A percentile compares a stretch with the other conserved stretches of the same genome.
Evolutionary conservation across 305 asterid genomes (phyloP).

Genomic region (Fraxinus paxiana): DNA sequence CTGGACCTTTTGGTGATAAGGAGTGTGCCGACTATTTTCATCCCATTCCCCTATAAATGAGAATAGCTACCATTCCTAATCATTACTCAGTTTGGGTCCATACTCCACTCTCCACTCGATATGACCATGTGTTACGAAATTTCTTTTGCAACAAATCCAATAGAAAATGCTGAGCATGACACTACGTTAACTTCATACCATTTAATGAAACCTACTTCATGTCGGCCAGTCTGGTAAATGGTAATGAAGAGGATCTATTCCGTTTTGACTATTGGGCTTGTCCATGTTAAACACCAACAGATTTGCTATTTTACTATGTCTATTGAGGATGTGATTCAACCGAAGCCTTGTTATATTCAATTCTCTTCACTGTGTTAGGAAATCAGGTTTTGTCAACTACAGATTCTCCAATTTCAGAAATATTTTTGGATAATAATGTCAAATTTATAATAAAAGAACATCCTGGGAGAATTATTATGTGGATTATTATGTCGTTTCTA

Average conservation of each 20-base stretch:
- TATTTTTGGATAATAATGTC: not conserved
- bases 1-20: not conserved
- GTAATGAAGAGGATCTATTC: not conserved
- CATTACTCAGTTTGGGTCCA: not conserved
- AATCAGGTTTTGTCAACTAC: not conserved
- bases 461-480: not conserved
- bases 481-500: too few relatives aligned
- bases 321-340: not conserved
- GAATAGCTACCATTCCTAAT: not conserved
- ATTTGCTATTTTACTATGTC: not conserved
- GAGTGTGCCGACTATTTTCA: not conserved
- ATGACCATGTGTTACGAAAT: not conserved
- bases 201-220: constrained; percentile 17
- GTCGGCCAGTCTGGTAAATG: not conserved
- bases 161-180: not conserved
- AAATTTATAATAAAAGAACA: not conserved
- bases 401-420: not conserved
- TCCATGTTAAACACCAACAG: not conserved
- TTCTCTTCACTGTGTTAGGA: not conserved
- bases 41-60: not conserved
- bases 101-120: not conserved
- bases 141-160: not conserved
- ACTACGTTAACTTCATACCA: not conserved
- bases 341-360: not conserved
- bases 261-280: not conserved